Conservation (phyloP, 2,329 filamentous ascomycete species). For the Pseudocercospora musae region DNA sequence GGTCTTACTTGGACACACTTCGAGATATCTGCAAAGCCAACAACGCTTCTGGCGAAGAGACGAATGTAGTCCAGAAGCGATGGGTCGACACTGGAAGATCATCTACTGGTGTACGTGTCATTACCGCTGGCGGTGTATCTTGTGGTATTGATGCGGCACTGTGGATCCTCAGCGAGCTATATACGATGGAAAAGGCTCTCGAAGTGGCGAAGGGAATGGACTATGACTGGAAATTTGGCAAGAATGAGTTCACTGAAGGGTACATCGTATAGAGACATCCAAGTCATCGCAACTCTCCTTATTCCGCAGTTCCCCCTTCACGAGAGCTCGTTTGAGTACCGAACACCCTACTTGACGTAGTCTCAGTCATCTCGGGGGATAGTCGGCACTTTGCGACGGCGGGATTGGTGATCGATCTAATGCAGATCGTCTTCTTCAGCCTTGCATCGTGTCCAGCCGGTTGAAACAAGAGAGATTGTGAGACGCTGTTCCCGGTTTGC, state of each 20-base stretch:
- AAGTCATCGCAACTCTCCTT: neutral
- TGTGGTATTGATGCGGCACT: slow-evolving; percentile 19
- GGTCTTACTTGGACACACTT: slow-evolving; percentile 3
- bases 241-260: slow-evolving; percentile 7
- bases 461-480: neutral
- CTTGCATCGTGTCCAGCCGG: neutral
- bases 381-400: neutral
- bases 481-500: neutral
- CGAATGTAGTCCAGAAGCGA: slow-evolving; percentile 12
- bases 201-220: slow-evolving; percentile 17
- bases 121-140: slow-evolving; percentile 16
- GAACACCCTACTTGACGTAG: neutral
- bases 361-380: neutral
- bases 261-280: slow-evolving; percentile 4
- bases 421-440: neutral
- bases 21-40: slow-evolving; percentile 4
- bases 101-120: slow-evolving; percentile 5
- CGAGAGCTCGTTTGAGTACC: neutral
- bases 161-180: slow-evolving; percentile 10
- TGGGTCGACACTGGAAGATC: slow-evolving; percentile 13
- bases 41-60: neutral
- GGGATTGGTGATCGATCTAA: neutral
- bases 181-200: slow-evolving; percentile 17
- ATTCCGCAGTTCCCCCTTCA: neutral
- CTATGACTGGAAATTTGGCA: slow-evolving; percentile 16